Percentiles rank a stretch among this genome's conserved stretches.
Evolutionary conservation across 2,329 filamentous ascomycete genomes (phyloP).

Genomic region (Alternaria atra): DNA sequence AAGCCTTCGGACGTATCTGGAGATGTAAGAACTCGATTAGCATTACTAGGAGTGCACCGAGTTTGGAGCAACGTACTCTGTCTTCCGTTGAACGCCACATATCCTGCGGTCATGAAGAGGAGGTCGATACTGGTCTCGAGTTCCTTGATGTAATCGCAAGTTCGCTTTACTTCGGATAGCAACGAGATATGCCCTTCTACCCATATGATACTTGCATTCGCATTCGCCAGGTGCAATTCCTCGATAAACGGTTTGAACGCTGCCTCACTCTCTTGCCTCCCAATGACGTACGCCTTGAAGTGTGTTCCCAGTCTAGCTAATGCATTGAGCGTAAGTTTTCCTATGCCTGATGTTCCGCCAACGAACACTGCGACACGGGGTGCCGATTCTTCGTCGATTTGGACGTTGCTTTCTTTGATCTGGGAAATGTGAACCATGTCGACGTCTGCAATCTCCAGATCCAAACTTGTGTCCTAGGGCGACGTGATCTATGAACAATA

Average conservation of each 20-base stretch:
- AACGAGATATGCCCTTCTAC: constrained; percentile 57
- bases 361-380: constrained; percentile 56
- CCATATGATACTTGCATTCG: constrained; percentile 56
- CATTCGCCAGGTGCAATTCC: constrained; percentile 50
- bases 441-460: background rate
- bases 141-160: constrained; percentile 42
- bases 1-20: constrained; percentile 51
- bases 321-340: constrained; percentile 49
- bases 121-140: background rate
- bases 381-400: constrained; percentile 50
- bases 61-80: background rate
- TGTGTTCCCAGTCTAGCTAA: constrained; percentile 36
- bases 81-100: background rate
- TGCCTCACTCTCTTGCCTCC: constrained; percentile 51
- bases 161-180: constrained; percentile 53
- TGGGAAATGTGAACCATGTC: background rate
- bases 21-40: background rate
- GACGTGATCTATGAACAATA: background rate
- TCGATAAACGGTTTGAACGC: constrained; percentile 47
- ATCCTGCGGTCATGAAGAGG: background rate
- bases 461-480: background rate
- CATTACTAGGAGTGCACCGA: background rate
- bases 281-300: constrained; percentile 56
- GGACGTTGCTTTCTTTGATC: constrained; percentile 42
- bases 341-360: constrained; percentile 60